A percentile compares a stretch with the other conserved stretches of the same genome.
Conservation (phyloP, 1,284 basidiomycete species). For the Ustilago sp. region DNA sequence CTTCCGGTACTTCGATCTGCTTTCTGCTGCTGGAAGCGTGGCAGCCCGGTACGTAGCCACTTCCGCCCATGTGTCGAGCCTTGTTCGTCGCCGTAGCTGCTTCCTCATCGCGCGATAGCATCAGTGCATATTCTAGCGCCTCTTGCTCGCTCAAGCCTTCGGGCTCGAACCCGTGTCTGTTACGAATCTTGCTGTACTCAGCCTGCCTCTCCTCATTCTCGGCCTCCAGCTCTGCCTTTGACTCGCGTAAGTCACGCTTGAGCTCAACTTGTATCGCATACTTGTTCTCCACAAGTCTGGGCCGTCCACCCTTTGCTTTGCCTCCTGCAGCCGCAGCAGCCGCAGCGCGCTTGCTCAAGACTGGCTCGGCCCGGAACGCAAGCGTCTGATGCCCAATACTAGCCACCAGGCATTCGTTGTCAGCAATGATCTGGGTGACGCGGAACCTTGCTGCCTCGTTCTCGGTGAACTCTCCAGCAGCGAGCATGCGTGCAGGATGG, state of each 20-base stretch:
- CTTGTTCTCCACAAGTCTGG: conserved; percentile 43
- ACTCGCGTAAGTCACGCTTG: conserved; percentile 63
- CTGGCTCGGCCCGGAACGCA: conserved; percentile 77
- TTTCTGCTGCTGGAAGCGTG: conserved; percentile 25
- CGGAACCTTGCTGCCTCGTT: conserved; percentile 71
- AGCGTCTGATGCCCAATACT: conserved; percentile 77
- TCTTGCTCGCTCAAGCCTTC: conserved; percentile 80
- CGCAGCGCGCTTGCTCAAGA: conserved; percentile 55
- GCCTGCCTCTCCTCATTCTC: conserved; percentile 78
- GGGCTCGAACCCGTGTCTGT: conserved; percentile 72
- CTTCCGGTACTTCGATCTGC: conserved; percentile 24
- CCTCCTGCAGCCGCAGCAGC: conserved; percentile 13
- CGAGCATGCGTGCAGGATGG: conserved; percentile 74
- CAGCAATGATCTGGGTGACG: conserved; percentile 77
- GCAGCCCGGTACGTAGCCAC: conserved; percentile 35
- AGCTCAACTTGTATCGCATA: conserved; percentile 52
- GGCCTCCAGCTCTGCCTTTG: conserved; percentile 72
- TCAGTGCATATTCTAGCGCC: conserved; percentile 83
- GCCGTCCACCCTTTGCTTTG: conserved; percentile 21
- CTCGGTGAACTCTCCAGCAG: conserved; percentile 72
- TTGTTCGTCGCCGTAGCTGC: conserved; percentile 57
- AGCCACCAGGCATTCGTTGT: conserved; percentile 76
- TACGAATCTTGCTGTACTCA: conserved; percentile 71
- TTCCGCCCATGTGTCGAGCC: conserved; percentile 21
- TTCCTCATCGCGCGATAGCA: conserved; percentile 85